Evolutionary conservation across 208 protist genomes (phyloP).

Genomic region (Trypanosoma cruzi): DNA sequence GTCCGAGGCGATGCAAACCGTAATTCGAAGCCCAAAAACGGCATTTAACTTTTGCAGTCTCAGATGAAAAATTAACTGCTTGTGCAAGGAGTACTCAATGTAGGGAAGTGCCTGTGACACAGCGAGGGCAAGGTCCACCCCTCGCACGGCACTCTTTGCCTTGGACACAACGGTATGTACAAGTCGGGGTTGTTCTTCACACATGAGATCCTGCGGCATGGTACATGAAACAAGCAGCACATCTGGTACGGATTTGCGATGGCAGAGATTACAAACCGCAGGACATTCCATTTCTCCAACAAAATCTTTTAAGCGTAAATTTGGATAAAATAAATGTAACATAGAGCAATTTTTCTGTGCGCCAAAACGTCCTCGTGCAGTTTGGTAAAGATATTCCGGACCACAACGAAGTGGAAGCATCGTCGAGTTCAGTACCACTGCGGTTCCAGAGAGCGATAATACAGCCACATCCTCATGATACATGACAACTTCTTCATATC

Average conservation of each 20-base stretch:
- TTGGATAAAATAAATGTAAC: conserved; percentile 60
- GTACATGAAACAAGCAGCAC: conserved; percentile 81
- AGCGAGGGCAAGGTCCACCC: conserved; percentile 71
- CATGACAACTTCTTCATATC: conserved; percentile 88
- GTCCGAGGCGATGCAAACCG: conserved; percentile 68
- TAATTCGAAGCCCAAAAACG: conserved; percentile 82
- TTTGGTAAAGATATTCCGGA: conserved; percentile 64
- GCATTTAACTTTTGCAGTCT: conserved; percentile 82
- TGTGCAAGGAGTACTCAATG: conserved; percentile 90
- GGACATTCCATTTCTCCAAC: conserved; percentile 39
- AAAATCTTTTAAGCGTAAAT: conserved; percentile 17
- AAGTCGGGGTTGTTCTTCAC: conserved; percentile 63
- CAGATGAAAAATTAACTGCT: conserved; percentile 90
- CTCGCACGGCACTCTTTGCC: conserved; percentile 69
- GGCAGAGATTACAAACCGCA: conserved; percentile 70
- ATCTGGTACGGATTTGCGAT: conserved; percentile 69
- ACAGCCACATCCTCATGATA: conserved; percentile 89
- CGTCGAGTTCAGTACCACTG: conserved; percentile 77
- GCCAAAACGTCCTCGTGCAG: conserved; percentile 45
- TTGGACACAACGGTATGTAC: conserved; percentile 76
- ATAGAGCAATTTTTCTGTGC: conserved; percentile 51
- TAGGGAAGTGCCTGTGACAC: conserved; percentile 89
- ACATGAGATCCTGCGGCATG: conserved; percentile 71
- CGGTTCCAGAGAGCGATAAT: conserved; percentile 88
- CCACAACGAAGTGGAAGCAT: conserved; percentile 63